A percentile compares a stretch with the other conserved stretches of the same genome.
Conservation (phyloP, 352 stramenopile species). For the Globisporangium apiculatum region DNA sequence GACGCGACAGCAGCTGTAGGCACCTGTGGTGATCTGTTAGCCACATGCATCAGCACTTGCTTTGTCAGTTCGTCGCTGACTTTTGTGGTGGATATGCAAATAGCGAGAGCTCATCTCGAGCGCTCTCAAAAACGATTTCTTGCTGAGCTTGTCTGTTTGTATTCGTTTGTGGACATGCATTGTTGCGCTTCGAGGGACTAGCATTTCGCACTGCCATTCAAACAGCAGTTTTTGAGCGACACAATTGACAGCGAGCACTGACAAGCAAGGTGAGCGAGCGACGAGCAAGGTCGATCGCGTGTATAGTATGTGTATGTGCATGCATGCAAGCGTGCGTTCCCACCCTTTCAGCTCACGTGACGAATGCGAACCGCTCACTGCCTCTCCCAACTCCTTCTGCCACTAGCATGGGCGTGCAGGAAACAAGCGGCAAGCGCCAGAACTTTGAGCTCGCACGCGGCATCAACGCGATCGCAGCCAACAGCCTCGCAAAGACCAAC, state of each 20-base stretch:
- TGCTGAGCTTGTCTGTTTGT: background rate
- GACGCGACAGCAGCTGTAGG: too few relatives aligned
- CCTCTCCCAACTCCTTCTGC: background rate
- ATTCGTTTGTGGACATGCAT: background rate
- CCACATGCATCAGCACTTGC: too few relatives aligned
- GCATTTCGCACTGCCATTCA: too few relatives aligned
- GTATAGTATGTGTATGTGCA: background rate
- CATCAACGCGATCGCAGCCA: constrained; percentile 73
- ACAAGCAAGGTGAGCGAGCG: background rate
- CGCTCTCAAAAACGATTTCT: background rate
- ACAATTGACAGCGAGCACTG: background rate
- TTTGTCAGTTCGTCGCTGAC: too few relatives aligned
- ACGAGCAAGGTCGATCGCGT: background rate
- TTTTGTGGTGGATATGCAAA: background rate
- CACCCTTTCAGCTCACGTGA: too few relatives aligned
- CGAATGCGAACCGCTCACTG: too few relatives aligned
- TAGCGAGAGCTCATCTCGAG: background rate
- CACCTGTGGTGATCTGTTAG: too few relatives aligned
- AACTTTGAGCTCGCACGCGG: constrained; percentile 70
- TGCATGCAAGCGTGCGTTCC: too few relatives aligned
- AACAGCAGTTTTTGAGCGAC: background rate
- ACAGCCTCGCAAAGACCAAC: constrained; percentile 57
- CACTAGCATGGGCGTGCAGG: constrained; percentile 8
- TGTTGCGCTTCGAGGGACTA: background rate
- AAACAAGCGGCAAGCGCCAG: constrained; percentile 24